Conservation (phyloP, 805 yeast genomes). For the Ascoidea tarda region DNA sequence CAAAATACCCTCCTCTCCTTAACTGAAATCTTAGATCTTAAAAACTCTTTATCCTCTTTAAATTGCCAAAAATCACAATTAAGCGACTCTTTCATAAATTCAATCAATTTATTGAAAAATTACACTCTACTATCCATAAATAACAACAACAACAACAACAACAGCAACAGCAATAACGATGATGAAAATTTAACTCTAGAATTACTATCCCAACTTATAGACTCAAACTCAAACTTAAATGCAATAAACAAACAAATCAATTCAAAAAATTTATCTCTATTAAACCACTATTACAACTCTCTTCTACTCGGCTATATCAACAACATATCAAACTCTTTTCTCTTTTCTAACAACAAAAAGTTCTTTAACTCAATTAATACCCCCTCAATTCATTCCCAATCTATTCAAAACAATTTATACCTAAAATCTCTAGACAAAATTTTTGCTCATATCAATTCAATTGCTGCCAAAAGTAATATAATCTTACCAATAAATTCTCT, state of each 20-base stretch:
- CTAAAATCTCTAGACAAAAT: not conserved
- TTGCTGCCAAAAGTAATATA: not conserved
- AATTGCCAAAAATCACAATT: conserved; percentile 1
- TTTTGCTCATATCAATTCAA: not conserved
- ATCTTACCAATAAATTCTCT: not conserved
- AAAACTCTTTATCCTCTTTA: conserved; percentile 1
- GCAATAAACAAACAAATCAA: too few species aligned
- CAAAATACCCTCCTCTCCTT: conserved; percentile 3
- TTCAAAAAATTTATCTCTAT: too few species aligned
- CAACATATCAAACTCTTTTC: not conserved
- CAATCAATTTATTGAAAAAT: conserved; percentile 5
- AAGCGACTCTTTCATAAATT: not conserved
- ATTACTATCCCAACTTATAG: not conserved
- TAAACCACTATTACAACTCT: not conserved
- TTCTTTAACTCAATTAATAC: not conserved
- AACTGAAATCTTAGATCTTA: conserved; percentile 9
- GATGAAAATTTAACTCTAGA: conserved; percentile 5
- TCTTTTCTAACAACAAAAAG: too few species aligned
- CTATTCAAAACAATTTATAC: too few species aligned
- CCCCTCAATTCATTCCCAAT: not conserved
- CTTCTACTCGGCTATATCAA: not conserved
- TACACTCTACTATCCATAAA: not conserved
- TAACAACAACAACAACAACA: conserved; percentile 2
- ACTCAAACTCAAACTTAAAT: too few species aligned
- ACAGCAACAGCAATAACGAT: not conserved